Evolutionary conservation across 345 rosid genomes (phyloP).

Genomic region (Citrus inodora): DNA sequence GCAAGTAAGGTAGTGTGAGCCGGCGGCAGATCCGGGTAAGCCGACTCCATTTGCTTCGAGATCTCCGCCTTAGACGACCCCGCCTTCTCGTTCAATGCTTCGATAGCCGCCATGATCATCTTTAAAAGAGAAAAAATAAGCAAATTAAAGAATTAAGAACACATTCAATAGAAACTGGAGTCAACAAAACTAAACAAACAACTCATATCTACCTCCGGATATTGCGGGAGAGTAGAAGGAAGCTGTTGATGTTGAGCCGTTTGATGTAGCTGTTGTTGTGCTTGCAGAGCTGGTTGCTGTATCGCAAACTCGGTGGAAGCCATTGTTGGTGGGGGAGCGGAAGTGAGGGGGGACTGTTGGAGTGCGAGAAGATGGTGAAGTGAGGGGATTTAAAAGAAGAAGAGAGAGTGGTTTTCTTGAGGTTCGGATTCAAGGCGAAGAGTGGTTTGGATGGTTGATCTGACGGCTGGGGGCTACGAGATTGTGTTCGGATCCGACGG

Average conservation of each 20-base stretch:
- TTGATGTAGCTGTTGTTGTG: neutral
- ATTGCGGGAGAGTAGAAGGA: slow-evolving; percentile 21
- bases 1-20: slow-evolving; percentile 56
- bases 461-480: slow-evolving; percentile 25
- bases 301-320: slow-evolving; percentile 20
- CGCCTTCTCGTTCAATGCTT: slow-evolving; percentile 39
- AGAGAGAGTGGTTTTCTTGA: neutral
- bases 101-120: slow-evolving; percentile 83
- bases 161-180: too few relatives aligned
- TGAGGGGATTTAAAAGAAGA: slow-evolving; percentile 25
- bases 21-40: slow-evolving; percentile 46
- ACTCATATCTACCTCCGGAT: slow-evolving; percentile 31
- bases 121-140: slow-evolving; percentile 4
- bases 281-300: neutral
- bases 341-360: neutral
- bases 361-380: slow-evolving; percentile 3
- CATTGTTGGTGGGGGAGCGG: neutral
- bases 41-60: slow-evolving; percentile 55
- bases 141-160: neutral
- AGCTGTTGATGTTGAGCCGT: neutral
- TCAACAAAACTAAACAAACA: neutral
- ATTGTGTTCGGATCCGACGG: slow-evolving; percentile 15
- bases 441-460: slow-evolving; percentile 11
- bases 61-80: slow-evolving; percentile 68
- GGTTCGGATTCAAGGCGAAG: slow-evolving; percentile 2